Evolutionary conservation across 768 basidiomycete genomes (phyloP).

Genomic region (Boletus coccyginus): DNA sequence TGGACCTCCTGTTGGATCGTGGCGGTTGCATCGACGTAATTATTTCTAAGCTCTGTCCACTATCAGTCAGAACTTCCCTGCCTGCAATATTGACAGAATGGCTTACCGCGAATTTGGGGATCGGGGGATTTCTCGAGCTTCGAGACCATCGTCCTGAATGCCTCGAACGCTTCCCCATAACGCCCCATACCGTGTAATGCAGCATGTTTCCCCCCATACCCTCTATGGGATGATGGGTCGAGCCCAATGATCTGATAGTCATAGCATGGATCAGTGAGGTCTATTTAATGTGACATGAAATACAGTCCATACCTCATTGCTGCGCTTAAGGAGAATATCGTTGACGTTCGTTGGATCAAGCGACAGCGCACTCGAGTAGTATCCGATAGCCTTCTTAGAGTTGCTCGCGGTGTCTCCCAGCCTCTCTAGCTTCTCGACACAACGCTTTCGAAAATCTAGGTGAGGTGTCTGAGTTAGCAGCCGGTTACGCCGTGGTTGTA

Average conservation of each 20-base stretch:
- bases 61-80: neutral
- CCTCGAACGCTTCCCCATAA: neutral
- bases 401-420: neutral
- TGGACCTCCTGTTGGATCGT: no score
- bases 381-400: neutral
- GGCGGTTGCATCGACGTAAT: neutral
- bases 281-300: no score
- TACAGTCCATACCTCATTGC: constrained; percentile 1
- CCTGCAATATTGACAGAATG: neutral
- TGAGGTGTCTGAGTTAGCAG: no score
- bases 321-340: neutral
- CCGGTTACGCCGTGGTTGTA: no score
- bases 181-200: neutral
- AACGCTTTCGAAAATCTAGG: no score
- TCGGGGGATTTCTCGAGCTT: neutral
- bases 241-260: neutral
- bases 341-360: neutral
- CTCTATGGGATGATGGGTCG: neutral
- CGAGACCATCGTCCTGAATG: neutral
- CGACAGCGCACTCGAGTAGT: neutral
- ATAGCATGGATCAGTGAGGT: neutral
- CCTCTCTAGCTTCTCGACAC: no score
- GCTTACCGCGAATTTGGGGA: neutral
- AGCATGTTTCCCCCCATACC: neutral
- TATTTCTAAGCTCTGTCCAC: neutral